Percentiles rank a stretch among this genome's conserved stretches.
These are phyloP conservation scores for Crithidia acanthocephali DNA, from an alignment of 208 protist species.

Conservation along the genomic window DNA sequence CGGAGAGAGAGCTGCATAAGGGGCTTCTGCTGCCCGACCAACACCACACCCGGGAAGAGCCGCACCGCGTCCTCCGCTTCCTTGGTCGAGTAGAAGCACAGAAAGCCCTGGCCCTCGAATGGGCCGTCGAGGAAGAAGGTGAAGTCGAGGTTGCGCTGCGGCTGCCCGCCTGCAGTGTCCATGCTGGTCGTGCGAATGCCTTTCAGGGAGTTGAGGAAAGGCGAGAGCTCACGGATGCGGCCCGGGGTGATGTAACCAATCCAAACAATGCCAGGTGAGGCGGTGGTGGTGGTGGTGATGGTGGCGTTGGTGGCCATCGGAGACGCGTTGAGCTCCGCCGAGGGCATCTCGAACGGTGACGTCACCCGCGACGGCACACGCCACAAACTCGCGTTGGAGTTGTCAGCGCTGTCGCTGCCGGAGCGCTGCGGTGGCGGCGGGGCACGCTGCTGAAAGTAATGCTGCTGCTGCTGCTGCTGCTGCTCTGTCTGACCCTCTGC, in stretches of 20 bases:
- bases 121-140: constrained; percentile 15
- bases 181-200: background rate
- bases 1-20: background rate
- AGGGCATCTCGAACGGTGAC: background rate
- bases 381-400: background rate
- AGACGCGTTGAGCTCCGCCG: background rate
- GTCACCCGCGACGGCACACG: background rate
- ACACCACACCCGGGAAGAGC: background rate
- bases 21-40: constrained; percentile 3
- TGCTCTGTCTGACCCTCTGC: background rate
- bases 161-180: background rate
- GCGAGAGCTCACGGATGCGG: constrained; percentile 11
- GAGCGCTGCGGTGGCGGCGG: background rate
- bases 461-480: constrained; percentile 1
- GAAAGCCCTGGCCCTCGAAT: constrained; percentile 7
- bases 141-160: constrained; percentile 12
- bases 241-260: background rate
- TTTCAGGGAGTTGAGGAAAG: constrained; percentile 4
- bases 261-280: background rate
- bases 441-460: background rate
- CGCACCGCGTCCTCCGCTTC: constrained; percentile 7
- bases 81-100: background rate
- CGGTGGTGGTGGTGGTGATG: background rate
- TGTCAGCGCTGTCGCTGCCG: constrained; percentile 4
- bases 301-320: background rate